Base-by-base conservation (phyloP, 1,139 yeast species). In the Saccharomycopsis crataegensis region DNA sequence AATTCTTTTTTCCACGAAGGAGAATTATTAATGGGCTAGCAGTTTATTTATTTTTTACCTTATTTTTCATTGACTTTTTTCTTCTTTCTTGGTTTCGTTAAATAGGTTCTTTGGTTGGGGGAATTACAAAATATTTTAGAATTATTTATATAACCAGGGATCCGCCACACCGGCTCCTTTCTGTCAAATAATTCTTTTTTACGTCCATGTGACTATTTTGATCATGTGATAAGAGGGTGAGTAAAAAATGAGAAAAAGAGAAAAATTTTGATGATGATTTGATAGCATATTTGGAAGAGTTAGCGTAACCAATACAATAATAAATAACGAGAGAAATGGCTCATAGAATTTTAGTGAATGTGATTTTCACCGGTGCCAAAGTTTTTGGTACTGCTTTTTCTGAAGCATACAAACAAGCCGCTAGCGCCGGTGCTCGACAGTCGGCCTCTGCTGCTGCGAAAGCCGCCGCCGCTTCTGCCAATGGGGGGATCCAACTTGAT, bases 341-440 rank as follows among this genome's bases (percentile, higher is more conserved):
- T 60, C 96, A 91, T 69, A 82, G 97, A 74, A 78, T 93, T 59
- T 66, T 93, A 54, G 89, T 88, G 61, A 93, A 88, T 70, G 96
- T 93, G 60, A 79, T 90, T 57, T 80, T 91, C 65, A 91, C 98
- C 22, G 98, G 98, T 55, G 95, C 98, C 11, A 84, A 89, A 59
- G 98, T 93, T 46, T 90, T 93, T 66, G 98, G 98, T 52, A 80
- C 88, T 61, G 99, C 99, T 0, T 93, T 93, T 69, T 79, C 91
- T n/a, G 96, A 90, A 67, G 98, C 99, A 0, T 93, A 91, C 75
- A 86, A 85, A 64, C 98, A 93, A 71, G 98, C 99, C 1, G 96
- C 97, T 16, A 84, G 87, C 55, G 90, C 89, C 43, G 79, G 89
- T 8, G 87, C 89, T 7, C 80, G 85, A 50, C 80, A 80, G 61